Evolutionary conservation across 441 rosid genomes (phyloP).

Genomic region (Pelargonium fulgidum): DNA sequence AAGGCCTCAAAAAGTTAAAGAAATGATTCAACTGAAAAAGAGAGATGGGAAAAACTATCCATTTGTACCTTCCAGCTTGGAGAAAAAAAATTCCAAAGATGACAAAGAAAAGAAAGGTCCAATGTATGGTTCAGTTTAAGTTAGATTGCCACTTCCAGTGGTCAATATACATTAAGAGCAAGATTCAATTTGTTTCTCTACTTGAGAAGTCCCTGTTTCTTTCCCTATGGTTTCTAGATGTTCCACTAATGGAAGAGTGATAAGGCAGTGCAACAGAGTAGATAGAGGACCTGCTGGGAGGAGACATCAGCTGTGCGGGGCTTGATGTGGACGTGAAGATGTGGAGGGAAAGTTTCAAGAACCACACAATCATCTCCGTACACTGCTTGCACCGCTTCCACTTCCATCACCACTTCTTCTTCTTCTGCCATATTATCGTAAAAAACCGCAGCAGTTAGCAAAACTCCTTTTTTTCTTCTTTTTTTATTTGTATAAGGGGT

Average conservation of each 20-base stretch:
- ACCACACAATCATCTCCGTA: constrained; percentile 63
- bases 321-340: constrained; percentile 51
- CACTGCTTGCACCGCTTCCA: constrained; percentile 72
- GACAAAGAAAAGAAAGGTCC: neutral
- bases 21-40: neutral
- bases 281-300: constrained; percentile 60
- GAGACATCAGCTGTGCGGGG: constrained; percentile 87
- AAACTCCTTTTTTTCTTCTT: neutral
- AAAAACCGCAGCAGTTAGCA: neutral
- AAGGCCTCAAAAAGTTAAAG: neutral
- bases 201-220: neutral
- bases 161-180: neutral
- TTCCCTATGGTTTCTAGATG: neutral
- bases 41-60: neutral
- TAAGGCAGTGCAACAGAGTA: neutral
- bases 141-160: neutral
- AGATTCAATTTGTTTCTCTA: neutral
- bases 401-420: constrained; percentile 55
- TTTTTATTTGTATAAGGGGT: neutral
- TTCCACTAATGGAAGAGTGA: neutral
- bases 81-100: neutral
- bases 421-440: constrained; percentile 36
- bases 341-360: constrained; percentile 56
- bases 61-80: neutral
- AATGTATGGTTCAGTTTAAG: neutral